A percentile compares a stretch with the other conserved stretches of the same genome.
phyloP scores from a whole-genome alignment of 768 basidiomycete species.

The Tulasnella sp. region DNA sequence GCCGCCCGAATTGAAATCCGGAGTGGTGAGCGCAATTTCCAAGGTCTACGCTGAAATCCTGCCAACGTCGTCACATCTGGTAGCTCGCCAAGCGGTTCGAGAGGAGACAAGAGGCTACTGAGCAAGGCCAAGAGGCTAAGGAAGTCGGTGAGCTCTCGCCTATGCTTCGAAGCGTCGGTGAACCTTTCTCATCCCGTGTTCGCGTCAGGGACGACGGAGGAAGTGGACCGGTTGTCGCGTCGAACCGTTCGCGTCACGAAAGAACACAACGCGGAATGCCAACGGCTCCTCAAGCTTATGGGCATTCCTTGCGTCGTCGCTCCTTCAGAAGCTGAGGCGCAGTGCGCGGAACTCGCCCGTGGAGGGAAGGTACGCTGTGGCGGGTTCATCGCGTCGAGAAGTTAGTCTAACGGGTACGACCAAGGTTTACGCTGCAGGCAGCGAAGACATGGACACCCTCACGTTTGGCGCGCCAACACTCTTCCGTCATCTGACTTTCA shows the following conservation, averaged over 20 bases:
- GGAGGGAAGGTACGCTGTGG: constrained; percentile 62
- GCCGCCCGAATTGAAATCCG: constrained; percentile 93
- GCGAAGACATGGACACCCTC: constrained; percentile 99
- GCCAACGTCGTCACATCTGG: not conserved
- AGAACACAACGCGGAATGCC: constrained; percentile 94
- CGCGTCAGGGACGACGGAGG: constrained; percentile 64
- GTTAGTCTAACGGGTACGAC: not conserved
- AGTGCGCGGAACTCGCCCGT: constrained; percentile 95
- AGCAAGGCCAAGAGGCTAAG: constrained; percentile 91
- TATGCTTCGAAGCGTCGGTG: not conserved
- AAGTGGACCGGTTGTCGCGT: constrained; percentile 80
- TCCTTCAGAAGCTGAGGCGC: constrained; percentile 96
- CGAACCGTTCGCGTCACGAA: constrained; percentile 90
- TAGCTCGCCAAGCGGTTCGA: constrained; percentile 97
- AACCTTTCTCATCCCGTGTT: not conserved
- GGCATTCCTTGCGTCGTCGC: constrained; percentile 94
- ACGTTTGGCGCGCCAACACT: constrained; percentile 90
- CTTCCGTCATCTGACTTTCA: constrained; percentile 92
- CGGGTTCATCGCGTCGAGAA: not conserved
- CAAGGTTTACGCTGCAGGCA: constrained; percentile 92
- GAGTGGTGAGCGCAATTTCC: constrained; percentile 48
- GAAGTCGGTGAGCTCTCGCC: constrained; percentile 50
- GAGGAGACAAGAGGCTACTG: constrained; percentile 82
- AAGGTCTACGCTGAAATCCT: constrained; percentile 26
- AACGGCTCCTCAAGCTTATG: constrained; percentile 79